These are phyloP conservation scores for Lineolata rhizophorae DNA, from an alignment of 495 filamentous ascomycete species.

Conservation along the genomic window DNA sequence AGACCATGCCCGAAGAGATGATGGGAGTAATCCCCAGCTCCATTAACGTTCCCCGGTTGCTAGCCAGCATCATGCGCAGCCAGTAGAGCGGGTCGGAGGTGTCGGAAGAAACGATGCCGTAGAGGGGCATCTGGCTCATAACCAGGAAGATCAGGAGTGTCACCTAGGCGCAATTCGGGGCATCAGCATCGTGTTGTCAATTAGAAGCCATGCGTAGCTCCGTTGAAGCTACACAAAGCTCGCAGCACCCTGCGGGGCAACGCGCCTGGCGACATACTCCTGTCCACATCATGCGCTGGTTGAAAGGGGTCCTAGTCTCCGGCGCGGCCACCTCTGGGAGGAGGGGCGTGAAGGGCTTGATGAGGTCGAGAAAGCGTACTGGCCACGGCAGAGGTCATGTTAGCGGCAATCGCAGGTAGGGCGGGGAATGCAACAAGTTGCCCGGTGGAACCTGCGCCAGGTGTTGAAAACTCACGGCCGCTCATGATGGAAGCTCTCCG, in stretches of 20 bases:
- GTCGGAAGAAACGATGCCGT: constrained; percentile 45
- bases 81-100: constrained; percentile 82
- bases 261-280: constrained; percentile 26
- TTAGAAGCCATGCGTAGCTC: no score
- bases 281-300: constrained; percentile 99
- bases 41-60: constrained; percentile 97
- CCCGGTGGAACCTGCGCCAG: constrained; percentile 1
- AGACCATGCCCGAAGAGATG: constrained; percentile 99
- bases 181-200: constrained; percentile 19
- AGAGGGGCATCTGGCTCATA: constrained; percentile 93
- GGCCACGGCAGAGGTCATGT: constrained; percentile 15
- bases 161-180: constrained; percentile 35
- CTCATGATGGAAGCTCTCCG: no score
- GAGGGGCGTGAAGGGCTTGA: constrained; percentile 98
- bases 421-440: constrained; percentile 4
- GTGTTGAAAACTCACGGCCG: constrained; percentile 24
- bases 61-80: constrained; percentile 98
- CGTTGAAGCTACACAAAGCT: no score
- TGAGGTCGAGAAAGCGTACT: constrained; percentile 98
- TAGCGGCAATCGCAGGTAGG: constrained; percentile 7
- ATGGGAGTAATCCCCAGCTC: constrained; percentile 97
- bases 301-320: constrained; percentile 91
- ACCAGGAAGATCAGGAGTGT: constrained; percentile 97
- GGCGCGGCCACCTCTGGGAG: constrained; percentile 96
- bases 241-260: constrained; percentile 3